Evolutionary conservation across 2,329 filamentous ascomycete species (phyloP), one percentile per base, ranked within the genome.

Genomic region (Alternaria conjuncta): DNA sequence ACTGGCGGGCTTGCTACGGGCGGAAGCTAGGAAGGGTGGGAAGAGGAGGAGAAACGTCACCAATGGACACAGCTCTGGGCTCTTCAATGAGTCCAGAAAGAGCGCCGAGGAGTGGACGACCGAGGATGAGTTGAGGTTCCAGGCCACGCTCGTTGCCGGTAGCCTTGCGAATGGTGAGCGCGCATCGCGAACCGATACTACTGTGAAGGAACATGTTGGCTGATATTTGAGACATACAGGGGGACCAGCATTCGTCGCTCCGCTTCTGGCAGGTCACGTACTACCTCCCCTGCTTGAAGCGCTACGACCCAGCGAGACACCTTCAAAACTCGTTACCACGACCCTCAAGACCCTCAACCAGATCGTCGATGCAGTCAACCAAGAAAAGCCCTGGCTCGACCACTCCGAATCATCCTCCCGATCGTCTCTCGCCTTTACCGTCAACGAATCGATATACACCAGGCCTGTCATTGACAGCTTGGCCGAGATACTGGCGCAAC

Each of bases 141-240:
- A 97, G 78, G 91, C 92, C n/a, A 87, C 94, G 43, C 89, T 96
- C 67, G 86, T 97, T n/a, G 83, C 97, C 36, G 90, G 91, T 50
- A 96, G 92, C 78, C 88, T 98, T 75, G 92, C 93, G 61, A 90
- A 92, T 81, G 94, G 94, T 94, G 85, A 73, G 85, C 60, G 59
- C 58, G 61, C 56, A 36, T 51, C 21, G 56, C 45, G 23, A 46
- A 54, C 30, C 10, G 46, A 30, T 41, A 12, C 43, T 20, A 11
- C 12, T 53, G 2, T 32, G 30, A 32, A 54, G n/a, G 56, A 57
- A 36, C 44, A 54, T 43, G 13, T 53, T 65, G 59, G 65, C 71
- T 77, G 66, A 75, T 64, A 41, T 55, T 51, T 59, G 47, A 46
- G 50, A 46, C 26, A 41, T 58, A 58, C 53, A 96, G 94, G 92